Base-by-base conservation (phyloP, 1,284 basidiomycete species). In the Neolentinus lepideus region DNA sequence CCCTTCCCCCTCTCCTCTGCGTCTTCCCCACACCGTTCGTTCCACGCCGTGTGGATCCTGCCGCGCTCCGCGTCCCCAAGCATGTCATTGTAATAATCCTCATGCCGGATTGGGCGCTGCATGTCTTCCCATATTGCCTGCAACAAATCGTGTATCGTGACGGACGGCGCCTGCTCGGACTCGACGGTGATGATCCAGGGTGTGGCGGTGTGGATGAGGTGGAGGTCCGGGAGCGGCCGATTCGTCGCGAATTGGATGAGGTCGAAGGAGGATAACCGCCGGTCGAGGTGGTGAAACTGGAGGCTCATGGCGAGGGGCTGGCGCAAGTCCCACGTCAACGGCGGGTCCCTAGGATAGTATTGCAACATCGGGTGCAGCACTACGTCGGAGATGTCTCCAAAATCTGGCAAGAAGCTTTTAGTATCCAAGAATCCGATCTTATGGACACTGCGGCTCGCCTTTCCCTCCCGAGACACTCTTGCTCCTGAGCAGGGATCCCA, bases 41-140 rank as follows among this genome's bases (percentile, higher is more conserved):
- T 53, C 60, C 62, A 70, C 35, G 67, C 64, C 9, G 56, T 47
- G 10, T 61, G 59, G 54, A 69, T 63, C 26, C 54, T 57, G 29
- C 59, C 63, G 11, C 68, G 62, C 25, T 60, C 52, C 24, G 57
- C 58, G 54, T 63, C 57, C 51, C 63, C 60, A 66, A 70, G 65
- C 63, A 68, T 67, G 53, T 59, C 62, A 56, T 70, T 70, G 52
- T 60, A 66, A 45, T 61, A 69, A 59, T 70, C 68, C 35, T 59
- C 62, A 29, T 60, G 56, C 45, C 59, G n/a, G 52, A 70, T 68
- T 54, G 57, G 64, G 16, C 55, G 61, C 60, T 61, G 60, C 65
- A 69, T 65, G 31, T 50, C 27, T 21, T 29, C 47, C 14, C 12
- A 50, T 16, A 50, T 21, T 12, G 21, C 47, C 47, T 14, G 12